Evolutionary conservation across 2,329 filamentous ascomycete genomes (phyloP).

Genomic region (Trichoderma harzianum): DNA sequence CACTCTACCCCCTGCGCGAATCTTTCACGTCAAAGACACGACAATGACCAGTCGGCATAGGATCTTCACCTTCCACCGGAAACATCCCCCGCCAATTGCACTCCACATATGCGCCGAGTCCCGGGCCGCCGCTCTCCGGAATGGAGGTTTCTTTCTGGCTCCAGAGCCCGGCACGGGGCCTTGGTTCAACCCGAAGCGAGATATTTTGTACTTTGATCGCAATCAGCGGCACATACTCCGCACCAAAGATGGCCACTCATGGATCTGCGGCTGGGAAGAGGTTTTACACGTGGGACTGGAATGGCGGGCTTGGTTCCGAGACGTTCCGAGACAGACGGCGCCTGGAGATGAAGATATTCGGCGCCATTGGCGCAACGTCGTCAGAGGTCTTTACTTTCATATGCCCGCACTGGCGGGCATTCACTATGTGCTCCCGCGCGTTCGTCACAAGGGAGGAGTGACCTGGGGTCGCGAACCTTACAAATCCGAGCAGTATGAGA

Average conservation of each 20-base stretch:
- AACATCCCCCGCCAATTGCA: slow-evolving; percentile 22
- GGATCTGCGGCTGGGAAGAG: slow-evolving; percentile 25
- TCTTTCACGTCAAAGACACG: slow-evolving; percentile 30
- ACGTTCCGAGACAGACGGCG: slow-evolving; percentile 24
- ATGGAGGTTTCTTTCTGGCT: slow-evolving; percentile 27
- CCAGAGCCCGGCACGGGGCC: slow-evolving; percentile 16
- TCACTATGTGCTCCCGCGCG: slow-evolving; percentile 28
- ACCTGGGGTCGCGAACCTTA: slow-evolving; percentile 30
- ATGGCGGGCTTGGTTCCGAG: slow-evolving; percentile 30
- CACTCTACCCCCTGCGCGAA: slow-evolving; percentile 26
- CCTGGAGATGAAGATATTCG: slow-evolving; percentile 22
- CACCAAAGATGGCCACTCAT: slow-evolving; percentile 10
- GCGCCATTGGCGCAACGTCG: slow-evolving; percentile 23
- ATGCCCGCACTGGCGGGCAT: slow-evolving; percentile 26
- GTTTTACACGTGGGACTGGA: slow-evolving; percentile 29
- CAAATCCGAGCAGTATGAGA: slow-evolving; percentile 20
- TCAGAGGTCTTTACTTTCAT: slow-evolving; percentile 24
- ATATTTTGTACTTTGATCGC: slow-evolving; percentile 32
- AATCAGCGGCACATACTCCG: slow-evolving; percentile 25
- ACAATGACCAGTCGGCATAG: not conserved
- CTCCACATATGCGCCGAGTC: slow-evolving; percentile 28
- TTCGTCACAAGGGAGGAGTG: slow-evolving; percentile 27
- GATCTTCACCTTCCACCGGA: slow-evolving; percentile 25
- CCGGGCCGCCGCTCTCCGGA: slow-evolving; percentile 26
- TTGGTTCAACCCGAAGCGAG: slow-evolving; percentile 28